Conservation (phyloP, 306 rosid species). For the Cucurbita moschata region DNA sequence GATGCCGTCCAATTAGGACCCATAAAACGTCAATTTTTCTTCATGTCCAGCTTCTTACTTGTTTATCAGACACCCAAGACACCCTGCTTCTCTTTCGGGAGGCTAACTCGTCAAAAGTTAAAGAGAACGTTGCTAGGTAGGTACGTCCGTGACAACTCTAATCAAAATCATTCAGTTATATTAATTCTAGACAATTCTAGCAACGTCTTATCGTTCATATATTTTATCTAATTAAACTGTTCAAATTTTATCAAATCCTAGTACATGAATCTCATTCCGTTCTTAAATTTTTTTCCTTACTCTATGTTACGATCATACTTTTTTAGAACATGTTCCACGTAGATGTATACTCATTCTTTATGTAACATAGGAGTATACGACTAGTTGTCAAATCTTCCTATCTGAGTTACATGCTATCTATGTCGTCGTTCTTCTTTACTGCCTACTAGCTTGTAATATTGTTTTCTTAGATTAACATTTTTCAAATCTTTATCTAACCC, state of each 20-base stretch:
- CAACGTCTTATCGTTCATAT: not conserved
- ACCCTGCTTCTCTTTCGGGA: conserved; percentile 2
- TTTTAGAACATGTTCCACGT: no score
- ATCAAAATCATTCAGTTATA: not conserved
- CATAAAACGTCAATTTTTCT: not conserved
- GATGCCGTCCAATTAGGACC: conserved; percentile 8
- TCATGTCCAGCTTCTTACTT: not conserved
- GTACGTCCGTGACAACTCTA: not conserved
- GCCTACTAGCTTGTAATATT: no score
- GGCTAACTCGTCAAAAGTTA: not conserved
- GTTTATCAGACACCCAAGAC: not conserved
- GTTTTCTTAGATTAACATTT: no score
- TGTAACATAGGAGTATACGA: no score
- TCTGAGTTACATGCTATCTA: no score
- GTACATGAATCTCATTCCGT: not conserved
- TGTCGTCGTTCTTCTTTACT: no score
- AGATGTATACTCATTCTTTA: no score
- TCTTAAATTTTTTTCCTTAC: not conserved
- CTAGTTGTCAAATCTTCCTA: no score
- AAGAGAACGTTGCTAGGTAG: not conserved
- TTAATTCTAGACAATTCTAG: not conserved
- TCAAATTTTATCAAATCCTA: not conserved
- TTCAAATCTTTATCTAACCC: no score
- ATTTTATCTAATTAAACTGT: not conserved
- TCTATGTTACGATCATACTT: no score